Conservation (phyloP, 768 basidiomycete species). For the Rhodotorula kratochvilovae region DNA sequence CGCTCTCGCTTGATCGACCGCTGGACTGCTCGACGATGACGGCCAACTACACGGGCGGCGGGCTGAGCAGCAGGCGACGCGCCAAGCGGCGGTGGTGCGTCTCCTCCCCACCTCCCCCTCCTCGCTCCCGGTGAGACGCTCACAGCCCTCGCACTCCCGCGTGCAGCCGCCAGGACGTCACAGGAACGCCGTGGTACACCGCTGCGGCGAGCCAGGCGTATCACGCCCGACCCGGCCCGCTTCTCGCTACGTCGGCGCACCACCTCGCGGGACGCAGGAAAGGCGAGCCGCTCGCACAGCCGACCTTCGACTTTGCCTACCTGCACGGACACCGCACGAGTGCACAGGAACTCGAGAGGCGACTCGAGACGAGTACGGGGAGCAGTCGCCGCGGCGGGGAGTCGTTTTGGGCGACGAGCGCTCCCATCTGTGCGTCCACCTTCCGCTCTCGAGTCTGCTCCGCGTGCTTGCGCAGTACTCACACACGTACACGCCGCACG, state of each 20-base stretch:
- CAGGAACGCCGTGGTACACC: not conserved
- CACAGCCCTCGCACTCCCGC: no score
- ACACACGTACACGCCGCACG: not conserved
- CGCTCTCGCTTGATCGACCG: no score
- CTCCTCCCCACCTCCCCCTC: not conserved
- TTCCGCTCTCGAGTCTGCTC: no score
- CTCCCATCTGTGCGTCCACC: no score
- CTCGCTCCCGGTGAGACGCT: not conserved
- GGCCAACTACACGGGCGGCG: not conserved
- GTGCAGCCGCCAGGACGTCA: not conserved
- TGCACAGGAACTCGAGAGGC: not conserved
- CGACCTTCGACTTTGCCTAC: not conserved
- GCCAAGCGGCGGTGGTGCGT: not conserved
- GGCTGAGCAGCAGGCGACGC: not conserved
- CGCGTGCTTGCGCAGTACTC: no score
- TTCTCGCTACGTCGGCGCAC: not conserved
- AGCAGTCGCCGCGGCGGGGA: not conserved
- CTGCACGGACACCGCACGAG: not conserved
- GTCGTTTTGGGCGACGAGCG: no score
- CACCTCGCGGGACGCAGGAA: not conserved
- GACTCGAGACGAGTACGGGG: not conserved
- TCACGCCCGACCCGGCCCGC: no score
- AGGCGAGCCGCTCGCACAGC: not conserved
- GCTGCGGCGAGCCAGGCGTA: not conserved
- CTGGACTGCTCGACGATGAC: not conserved